A percentile compares a stretch with the other conserved stretches of the same genome.
Evolutionary conservation across 495 filamentous ascomycete species (phyloP).

Genomic region (Aspergillus sclerotiicarbonarius): DNA sequence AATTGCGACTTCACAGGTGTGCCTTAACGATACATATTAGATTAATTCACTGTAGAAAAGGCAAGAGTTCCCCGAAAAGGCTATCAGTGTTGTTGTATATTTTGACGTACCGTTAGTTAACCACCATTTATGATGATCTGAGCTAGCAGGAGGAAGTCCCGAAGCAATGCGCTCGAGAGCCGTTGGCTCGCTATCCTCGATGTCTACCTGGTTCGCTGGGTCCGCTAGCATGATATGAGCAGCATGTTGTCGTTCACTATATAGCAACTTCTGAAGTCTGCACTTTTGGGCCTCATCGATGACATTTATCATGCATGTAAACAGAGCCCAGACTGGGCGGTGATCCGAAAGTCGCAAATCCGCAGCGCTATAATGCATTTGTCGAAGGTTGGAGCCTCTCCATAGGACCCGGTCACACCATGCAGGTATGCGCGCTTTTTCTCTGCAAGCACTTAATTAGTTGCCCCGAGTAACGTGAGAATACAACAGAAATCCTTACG

Average conservation of each 20-base stretch:
- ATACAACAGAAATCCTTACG: slow-evolving; percentile 52
- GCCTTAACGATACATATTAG: slow-evolving; percentile 41
- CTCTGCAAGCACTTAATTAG: slow-evolving; percentile 44
- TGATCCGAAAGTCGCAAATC: slow-evolving; percentile 89
- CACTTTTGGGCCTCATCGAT: slow-evolving; percentile 73
- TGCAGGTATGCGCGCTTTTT: slow-evolving; percentile 91
- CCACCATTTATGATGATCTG: slow-evolving; percentile 92
- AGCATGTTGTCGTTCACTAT: slow-evolving; percentile 62
- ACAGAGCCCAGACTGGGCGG: slow-evolving; percentile 85
- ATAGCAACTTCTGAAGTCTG: slow-evolving; percentile 66
- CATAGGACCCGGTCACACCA: slow-evolving; percentile 95
- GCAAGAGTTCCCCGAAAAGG: too few species aligned
- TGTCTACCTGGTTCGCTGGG: slow-evolving; percentile 50
- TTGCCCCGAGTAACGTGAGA: neutral
- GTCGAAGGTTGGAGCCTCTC: slow-evolving; percentile 78
- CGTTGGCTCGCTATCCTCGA: slow-evolving; percentile 71
- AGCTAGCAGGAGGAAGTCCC: slow-evolving; percentile 84
- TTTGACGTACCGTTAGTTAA: slow-evolving; percentile 66
- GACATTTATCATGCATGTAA: slow-evolving; percentile 76
- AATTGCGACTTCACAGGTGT: slow-evolving; percentile 71
- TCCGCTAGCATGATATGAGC: slow-evolving; percentile 42
- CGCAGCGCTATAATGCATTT: slow-evolving; percentile 75
- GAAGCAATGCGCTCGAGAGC: slow-evolving; percentile 74
- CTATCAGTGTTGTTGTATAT: too few species aligned
- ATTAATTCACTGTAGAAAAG: slow-evolving; percentile 5